Evolutionary conservation across 2,329 filamentous ascomycete species (phyloP), one percentile per base, ranked within the genome.

Genomic region (Camillea tinctor): DNA sequence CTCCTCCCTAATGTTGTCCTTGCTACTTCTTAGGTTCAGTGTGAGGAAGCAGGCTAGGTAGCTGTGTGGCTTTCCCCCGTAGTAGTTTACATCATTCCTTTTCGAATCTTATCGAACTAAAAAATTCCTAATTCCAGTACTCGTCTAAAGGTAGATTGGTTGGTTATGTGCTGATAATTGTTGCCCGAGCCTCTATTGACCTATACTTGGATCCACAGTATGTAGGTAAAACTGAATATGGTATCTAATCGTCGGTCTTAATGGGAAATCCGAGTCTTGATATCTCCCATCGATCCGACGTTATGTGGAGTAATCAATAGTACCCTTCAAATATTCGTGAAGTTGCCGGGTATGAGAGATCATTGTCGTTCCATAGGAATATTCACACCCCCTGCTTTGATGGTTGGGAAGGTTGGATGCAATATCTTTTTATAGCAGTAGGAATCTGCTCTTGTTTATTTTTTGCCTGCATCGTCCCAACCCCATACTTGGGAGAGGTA

Each of bases 401-500:
- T 15, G 36, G 4, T 44, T 11, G 2, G 13, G 17, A 44, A 7
- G 13, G 5, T n/a, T n/a, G 15, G n/a, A 11, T 11, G 36, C 17
- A n/a, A n/a, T n/a, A 15, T 44, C 11, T 2, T 44, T 44, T 44
- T n/a, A n/a, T n/a, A n/a, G 17, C 6, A 44, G 36, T 44, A 11
- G 13, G 5, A 15, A 3, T 44, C 36, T 13, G 13, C 26, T 44
- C 11, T 44, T 11, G 13, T 44, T 17, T 44, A 44, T n/a, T 44
- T 44, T n/a, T 44, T 44, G 36, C 36, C 72, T 50, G 68, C 65
- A n/a, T 92, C 88, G 65, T 95, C 88, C 95, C 95, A 99, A 60
- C 93, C 95, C 95, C 95, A 99, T 50, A 99, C 95, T 69, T 95
- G 93, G 62, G 89, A 88, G 60, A 99, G 84, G 77, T 97, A 99